phyloP scores from a whole-genome alignment of 2,329 filamentous ascomycete genomes.

The Alternaria incomplexa region DNA sequence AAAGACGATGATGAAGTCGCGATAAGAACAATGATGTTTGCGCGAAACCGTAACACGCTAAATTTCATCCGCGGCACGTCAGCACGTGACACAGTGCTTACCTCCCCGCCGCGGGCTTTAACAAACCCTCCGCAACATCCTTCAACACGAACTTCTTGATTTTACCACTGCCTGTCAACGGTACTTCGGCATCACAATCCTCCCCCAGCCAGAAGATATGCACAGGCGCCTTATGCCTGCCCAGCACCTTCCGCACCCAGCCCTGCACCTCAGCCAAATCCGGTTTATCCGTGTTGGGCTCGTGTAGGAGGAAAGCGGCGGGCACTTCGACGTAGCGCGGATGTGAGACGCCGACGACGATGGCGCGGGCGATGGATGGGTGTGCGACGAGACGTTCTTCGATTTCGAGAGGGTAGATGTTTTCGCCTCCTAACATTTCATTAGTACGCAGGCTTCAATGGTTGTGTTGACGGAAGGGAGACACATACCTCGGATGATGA shows the following conservation, averaged over 20 bases:
- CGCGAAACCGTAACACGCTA: not conserved
- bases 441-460: not conserved
- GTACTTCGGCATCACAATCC: constrained; percentile 45
- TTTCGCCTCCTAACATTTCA: constrained; percentile 40
- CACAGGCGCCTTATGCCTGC: constrained; percentile 62
- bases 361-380: constrained; percentile 65
- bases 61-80: not conserved
- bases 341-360: constrained; percentile 73
- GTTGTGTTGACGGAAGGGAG: not conserved
- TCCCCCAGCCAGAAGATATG: constrained; percentile 78
- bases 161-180: constrained; percentile 54
- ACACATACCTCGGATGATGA: constrained; percentile 70
- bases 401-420: constrained; percentile 71
- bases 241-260: constrained; percentile 48
- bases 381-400: constrained; percentile 74
- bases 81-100: constrained; percentile 5
- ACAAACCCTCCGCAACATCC: constrained; percentile 34
- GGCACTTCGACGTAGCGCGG: constrained; percentile 77
- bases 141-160: constrained; percentile 52
- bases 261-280: constrained; percentile 42
- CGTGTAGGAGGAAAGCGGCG: constrained; percentile 64
- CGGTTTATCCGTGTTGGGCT: constrained; percentile 30
- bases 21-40: not conserved
- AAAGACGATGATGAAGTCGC: not conserved
- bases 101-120: constrained; percentile 9